Conservation (phyloP, 2,329 filamentous ascomycete genomes). For the Diaporthe nobilis region DNA sequence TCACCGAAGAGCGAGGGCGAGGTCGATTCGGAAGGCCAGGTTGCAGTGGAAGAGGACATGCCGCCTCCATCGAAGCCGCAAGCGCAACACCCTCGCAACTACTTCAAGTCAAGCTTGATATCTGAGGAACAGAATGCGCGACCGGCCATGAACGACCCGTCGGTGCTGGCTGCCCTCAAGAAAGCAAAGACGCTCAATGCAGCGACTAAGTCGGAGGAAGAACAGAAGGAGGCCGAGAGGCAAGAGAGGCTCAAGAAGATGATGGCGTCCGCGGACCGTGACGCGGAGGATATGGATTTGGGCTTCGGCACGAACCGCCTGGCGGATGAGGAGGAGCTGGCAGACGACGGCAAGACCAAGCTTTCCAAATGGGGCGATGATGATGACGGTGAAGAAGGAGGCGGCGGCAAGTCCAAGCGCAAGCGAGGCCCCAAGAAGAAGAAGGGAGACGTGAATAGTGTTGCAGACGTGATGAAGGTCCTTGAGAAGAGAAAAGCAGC, state of each 20-base stretch:
- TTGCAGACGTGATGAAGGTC: slow-evolving; percentile 83
- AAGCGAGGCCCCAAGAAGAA: slow-evolving; percentile 82
- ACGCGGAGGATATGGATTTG: slow-evolving; percentile 93
- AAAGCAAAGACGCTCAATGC: slow-evolving; percentile 80
- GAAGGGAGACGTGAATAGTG: slow-evolving; percentile 84
- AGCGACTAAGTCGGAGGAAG: slow-evolving; percentile 56
- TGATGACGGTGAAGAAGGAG: slow-evolving; percentile 64
- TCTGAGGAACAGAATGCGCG: slow-evolving; percentile 65
- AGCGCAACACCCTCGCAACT: slow-evolving; percentile 64
- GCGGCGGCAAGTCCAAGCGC: slow-evolving; percentile 68
- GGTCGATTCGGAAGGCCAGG: slow-evolving; percentile 44
- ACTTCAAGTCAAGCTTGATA: slow-evolving; percentile 73
- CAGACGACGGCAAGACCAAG: slow-evolving; percentile 75
- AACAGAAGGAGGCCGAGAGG: slow-evolving; percentile 63
- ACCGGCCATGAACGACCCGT: slow-evolving; percentile 78
- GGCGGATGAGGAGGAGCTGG: slow-evolving; percentile 89
- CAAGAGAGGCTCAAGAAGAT: slow-evolving; percentile 81
- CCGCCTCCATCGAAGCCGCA: slow-evolving; percentile 60
- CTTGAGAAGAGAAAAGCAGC: slow-evolving; percentile 72
- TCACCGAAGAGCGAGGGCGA: slow-evolving; percentile 43
- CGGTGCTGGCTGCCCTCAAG: slow-evolving; percentile 86
- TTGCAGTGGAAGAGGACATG: slow-evolving; percentile 54
- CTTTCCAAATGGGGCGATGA: slow-evolving; percentile 74
- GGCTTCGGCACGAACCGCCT: slow-evolving; percentile 91
- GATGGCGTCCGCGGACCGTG: slow-evolving; percentile 80